These are phyloP conservation scores for Mycena chlorophos DNA, from an alignment of 768 basidiomycete genomes.

Conservation along the genomic window DNA sequence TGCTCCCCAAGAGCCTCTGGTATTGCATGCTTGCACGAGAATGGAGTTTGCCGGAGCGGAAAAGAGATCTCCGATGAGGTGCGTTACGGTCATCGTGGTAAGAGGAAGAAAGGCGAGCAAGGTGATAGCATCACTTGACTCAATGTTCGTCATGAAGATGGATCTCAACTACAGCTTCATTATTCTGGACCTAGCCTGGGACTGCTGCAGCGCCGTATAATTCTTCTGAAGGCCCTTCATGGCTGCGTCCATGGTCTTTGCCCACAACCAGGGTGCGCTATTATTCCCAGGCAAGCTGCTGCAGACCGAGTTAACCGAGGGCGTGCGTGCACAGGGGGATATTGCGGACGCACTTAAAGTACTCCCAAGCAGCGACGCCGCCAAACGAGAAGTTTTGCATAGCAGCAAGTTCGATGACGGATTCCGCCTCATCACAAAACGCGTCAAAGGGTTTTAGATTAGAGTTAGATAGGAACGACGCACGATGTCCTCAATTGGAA, in stretches of 20 bases:
- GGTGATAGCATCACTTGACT: too few relatives aligned
- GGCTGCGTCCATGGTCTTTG: constrained; percentile 6
- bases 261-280: constrained; percentile 15
- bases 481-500: constrained; percentile 11
- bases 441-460: neutral
- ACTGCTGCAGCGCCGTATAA: neutral
- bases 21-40: constrained; percentile 45
- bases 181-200: neutral
- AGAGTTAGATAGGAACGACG: neutral
- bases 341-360: constrained; percentile 6
- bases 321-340: neutral
- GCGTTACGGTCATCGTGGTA: constrained; percentile 12
- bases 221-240: neutral
- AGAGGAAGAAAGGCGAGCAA: too few relatives aligned
- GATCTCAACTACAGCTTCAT: too few relatives aligned
- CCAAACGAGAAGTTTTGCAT: constrained; percentile 18
- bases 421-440: too few relatives aligned
- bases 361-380: constrained; percentile 20
- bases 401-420: neutral
- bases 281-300: constrained; percentile 8
- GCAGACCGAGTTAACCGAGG: neutral
- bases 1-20: constrained; percentile 40
- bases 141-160: too few relatives aligned
- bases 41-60: constrained; percentile 36
- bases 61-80: constrained; percentile 39